These are phyloP conservation scores for Cantharellus cinnabarinus DNA, from an alignment of 768 basidiomycete species.

Conservation along the genomic window DNA sequence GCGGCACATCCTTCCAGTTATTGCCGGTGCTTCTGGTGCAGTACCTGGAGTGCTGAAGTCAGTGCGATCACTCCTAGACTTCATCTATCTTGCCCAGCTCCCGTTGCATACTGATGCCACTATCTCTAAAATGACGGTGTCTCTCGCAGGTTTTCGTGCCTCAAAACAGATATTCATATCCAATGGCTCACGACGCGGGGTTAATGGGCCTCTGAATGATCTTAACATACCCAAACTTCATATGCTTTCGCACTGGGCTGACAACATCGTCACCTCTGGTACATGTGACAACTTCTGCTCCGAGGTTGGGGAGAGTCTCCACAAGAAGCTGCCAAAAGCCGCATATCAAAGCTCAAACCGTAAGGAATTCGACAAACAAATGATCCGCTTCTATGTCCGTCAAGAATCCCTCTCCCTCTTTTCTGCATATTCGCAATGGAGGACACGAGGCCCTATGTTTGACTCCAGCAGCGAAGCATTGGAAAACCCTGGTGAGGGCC, in stretches of 20 bases:
- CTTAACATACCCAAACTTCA: slow-evolving; percentile 24
- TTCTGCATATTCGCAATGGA: not conserved
- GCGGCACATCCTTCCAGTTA: slow-evolving; percentile 16
- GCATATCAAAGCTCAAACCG: not conserved
- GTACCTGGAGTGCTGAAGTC: slow-evolving; percentile 1
- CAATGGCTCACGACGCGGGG: not conserved
- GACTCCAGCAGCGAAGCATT: not conserved
- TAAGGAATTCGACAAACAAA: not conserved
- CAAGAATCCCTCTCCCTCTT: not conserved
- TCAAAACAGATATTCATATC: not conserved
- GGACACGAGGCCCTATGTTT: not conserved
- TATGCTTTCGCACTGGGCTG: slow-evolving; percentile 14
- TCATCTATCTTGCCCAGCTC: slow-evolving; percentile 16
- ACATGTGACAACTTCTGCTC: slow-evolving; percentile 19
- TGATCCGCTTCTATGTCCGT: not conserved
- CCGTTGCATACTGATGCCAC: slow-evolving; percentile 20
- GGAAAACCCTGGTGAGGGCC: not conserved
- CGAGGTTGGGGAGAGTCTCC: slow-evolving; percentile 21
- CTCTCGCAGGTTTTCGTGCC: not conserved
- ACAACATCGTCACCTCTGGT: slow-evolving; percentile 15
- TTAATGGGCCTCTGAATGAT: slow-evolving; percentile 5
- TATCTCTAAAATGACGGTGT: slow-evolving; percentile 15
- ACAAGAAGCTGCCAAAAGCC: slow-evolving; percentile 14
- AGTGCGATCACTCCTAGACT: slow-evolving; percentile 17
- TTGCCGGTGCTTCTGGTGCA: slow-evolving; percentile 13